phyloP scores from a whole-genome alignment of 345 rosid species.

The Eutrema japonicum region DNA sequence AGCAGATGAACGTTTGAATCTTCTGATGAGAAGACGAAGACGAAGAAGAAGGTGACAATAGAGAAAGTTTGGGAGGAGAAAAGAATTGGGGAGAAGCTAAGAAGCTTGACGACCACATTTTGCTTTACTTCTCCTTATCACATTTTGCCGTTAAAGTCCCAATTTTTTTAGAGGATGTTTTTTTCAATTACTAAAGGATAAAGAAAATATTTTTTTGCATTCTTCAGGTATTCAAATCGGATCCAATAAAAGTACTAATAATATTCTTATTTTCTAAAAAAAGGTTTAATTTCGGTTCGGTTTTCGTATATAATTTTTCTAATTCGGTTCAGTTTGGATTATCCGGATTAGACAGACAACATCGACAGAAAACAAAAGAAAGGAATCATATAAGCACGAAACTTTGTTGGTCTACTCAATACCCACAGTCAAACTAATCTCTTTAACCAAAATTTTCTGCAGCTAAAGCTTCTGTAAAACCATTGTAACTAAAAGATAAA shows the following conservation, averaged over 20 bases:
- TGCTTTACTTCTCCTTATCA: conserved; percentile 26
- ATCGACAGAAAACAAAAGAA: neutral
- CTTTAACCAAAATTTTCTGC: conserved; percentile 25
- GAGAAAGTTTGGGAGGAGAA: conserved; percentile 34
- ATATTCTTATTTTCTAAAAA: neutral
- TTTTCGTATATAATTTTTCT: neutral
- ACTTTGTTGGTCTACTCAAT: conserved; percentile 14
- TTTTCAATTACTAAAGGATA: neutral
- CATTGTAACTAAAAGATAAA: neutral
- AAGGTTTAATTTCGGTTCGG: neutral
- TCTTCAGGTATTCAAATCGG: neutral
- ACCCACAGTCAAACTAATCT: neutral
- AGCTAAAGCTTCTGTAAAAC: conserved; percentile 12
- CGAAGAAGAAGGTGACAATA: conserved; percentile 18
- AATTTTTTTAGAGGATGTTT: neutral
- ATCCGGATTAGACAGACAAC: neutral
- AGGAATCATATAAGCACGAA: conserved; percentile 1
- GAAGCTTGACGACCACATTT: conserved; percentile 43
- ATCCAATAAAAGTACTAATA: too few relatives aligned
- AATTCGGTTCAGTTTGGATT: neutral
- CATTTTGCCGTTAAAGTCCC: conserved; percentile 20
- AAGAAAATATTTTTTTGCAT: neutral
- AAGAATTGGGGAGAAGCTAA: conserved; percentile 25
- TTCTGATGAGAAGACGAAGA: conserved; percentile 14
- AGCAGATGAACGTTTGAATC: conserved; percentile 24